Conservation (phyloP, 1,284 basidiomycete species). For the Sanghuangporus sanghuang region DNA sequence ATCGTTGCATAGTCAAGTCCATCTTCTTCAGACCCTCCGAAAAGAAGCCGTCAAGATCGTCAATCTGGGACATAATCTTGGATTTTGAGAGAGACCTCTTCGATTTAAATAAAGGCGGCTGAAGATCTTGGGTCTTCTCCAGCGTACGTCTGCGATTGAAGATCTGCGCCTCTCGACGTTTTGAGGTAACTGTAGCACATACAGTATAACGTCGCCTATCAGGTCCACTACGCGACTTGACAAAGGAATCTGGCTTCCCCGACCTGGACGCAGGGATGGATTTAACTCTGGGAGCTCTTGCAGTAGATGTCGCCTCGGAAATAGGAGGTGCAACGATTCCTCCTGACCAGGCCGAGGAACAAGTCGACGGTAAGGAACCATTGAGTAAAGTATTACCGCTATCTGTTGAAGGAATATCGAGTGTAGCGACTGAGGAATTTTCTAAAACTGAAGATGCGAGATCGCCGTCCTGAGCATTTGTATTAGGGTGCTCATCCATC, state of each 20-base stretch:
- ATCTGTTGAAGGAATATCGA: slow-evolving; percentile 3
- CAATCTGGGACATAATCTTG: slow-evolving; percentile 4
- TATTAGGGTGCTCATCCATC: background rate
- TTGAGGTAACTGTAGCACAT: background rate
- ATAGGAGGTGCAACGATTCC: slow-evolving; percentile 4
- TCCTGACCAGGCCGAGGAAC: slow-evolving; percentile 14
- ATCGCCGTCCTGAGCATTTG: background rate
- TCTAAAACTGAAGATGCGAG: background rate
- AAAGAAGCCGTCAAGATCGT: slow-evolving; percentile 14
- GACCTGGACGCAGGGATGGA: background rate
- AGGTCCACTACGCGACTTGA: background rate
- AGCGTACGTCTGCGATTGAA: slow-evolving; percentile 11
- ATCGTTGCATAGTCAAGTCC: slow-evolving; percentile 5
- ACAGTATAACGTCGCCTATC: slow-evolving; percentile 2
- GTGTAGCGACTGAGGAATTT: background rate
- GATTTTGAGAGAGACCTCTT: background rate
- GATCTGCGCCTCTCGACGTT: slow-evolving; percentile 13
- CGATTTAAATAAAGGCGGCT: background rate
- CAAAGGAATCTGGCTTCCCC: background rate
- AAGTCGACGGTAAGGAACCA: slow-evolving; percentile 12
- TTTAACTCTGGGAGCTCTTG: background rate
- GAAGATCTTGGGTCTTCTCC: slow-evolving; percentile 5
- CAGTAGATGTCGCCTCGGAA: background rate
- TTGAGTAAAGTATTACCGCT: slow-evolving; percentile 5
- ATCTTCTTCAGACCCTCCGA: slow-evolving; percentile 14